A percentile compares a stretch with the other conserved stretches of the same genome.
Evolutionary conservation across 768 basidiomycete species (phyloP).

Genomic region (Pleurotus eryngii): DNA sequence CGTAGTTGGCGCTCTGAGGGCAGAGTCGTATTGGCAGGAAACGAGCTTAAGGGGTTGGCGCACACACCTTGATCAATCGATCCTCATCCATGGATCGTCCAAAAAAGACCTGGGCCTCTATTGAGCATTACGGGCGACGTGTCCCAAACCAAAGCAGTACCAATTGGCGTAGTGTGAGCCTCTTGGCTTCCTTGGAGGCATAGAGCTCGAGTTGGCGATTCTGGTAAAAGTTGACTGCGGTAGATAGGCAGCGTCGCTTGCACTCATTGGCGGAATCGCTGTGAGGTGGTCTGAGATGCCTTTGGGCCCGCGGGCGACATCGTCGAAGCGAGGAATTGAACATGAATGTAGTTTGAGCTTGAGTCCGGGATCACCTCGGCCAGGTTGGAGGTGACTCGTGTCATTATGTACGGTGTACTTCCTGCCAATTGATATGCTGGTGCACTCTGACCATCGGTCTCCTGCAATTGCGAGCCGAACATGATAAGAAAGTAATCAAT

Average conservation of each 20-base stretch:
- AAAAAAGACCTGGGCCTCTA: slow-evolving; percentile 67
- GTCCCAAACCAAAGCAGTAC: slow-evolving; percentile 32
- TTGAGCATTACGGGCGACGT: neutral
- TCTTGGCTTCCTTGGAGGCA: slow-evolving; percentile 69
- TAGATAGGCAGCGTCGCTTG: slow-evolving; percentile 24
- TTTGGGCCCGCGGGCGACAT: neutral
- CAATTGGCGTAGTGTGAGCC: slow-evolving; percentile 75
- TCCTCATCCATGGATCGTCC: slow-evolving; percentile 82
- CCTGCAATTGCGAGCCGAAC: no score
- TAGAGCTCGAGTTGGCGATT: slow-evolving; percentile 80
- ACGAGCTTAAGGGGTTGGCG: neutral
- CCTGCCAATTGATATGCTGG: no score
- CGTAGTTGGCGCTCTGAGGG: slow-evolving; percentile 81
- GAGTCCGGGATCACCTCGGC: no score
- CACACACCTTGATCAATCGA: slow-evolving; percentile 65
- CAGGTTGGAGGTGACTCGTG: no score
- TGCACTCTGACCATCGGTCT: no score
- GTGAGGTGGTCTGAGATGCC: neutral
- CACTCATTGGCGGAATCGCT: neutral
- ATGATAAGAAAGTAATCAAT: neutral
- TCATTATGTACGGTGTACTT: no score
- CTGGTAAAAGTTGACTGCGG: slow-evolving; percentile 70
- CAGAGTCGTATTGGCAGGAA: neutral
- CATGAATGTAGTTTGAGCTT: neutral
- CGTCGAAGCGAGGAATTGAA: neutral